A percentile compares a stretch with the other conserved stretches of the same genome.
phyloP scores from a whole-genome alignment of 495 filamentous ascomycete species.

The Penicillium chermesinum region DNA sequence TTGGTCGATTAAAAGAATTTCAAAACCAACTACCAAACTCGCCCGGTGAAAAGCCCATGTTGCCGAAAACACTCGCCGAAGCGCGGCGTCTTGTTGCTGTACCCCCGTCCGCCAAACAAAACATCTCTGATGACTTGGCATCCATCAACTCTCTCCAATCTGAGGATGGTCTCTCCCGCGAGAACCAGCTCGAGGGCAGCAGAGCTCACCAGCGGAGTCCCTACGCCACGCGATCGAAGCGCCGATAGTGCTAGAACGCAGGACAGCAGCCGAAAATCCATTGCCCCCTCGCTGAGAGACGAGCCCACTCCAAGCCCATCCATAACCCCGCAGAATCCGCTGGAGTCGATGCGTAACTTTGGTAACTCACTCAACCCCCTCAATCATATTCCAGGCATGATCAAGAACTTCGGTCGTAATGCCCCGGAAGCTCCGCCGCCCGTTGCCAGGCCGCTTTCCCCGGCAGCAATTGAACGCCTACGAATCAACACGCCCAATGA shows the following conservation, averaged over 20 bases:
- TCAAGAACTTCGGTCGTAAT: constrained; percentile 71
- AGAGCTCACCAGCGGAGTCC: constrained; percentile 58
- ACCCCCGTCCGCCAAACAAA: constrained; percentile 57
- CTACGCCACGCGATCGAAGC: constrained; percentile 64
- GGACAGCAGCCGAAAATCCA: constrained; percentile 28
- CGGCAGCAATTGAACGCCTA: constrained; percentile 26
- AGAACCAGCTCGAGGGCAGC: constrained; percentile 35
- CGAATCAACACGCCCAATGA: constrained; percentile 24
- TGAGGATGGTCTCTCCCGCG: constrained; percentile 30
- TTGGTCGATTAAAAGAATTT: constrained; percentile 78
- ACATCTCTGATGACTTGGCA: constrained; percentile 42
- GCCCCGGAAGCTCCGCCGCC: constrained; percentile 31
- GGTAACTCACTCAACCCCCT: constrained; percentile 81
- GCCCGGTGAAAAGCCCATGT: constrained; percentile 36
- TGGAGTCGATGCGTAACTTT: constrained; percentile 80
- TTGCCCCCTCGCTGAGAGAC: constrained; percentile 22
- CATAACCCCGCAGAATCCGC: constrained; percentile 44
- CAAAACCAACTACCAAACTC: constrained; percentile 42
- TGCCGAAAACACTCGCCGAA: constrained; percentile 89
- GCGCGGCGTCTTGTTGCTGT: constrained; percentile 74
- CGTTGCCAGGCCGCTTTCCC: constrained; percentile 15
- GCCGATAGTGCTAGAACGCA: constrained; percentile 67
- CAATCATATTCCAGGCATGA: constrained; percentile 67
- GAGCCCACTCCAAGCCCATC: constrained; percentile 19
- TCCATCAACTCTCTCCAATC: constrained; percentile 37